Evolutionary conservation across 2,329 filamentous ascomycete genomes (phyloP).

Genomic region (Corynespora cassiicola): DNA sequence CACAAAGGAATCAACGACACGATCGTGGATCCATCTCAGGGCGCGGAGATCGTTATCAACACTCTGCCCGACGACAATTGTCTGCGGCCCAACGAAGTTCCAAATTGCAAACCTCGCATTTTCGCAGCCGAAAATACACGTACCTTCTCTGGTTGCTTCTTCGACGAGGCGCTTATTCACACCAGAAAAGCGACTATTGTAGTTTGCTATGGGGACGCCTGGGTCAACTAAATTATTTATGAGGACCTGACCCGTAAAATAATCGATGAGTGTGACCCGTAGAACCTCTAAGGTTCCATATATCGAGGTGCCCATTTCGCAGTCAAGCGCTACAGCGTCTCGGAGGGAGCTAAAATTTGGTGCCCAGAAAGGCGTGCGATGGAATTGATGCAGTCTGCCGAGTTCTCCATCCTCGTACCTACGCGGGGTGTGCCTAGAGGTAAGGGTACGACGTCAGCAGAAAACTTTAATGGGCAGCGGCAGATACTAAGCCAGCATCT

Average conservation of each 20-base stretch:
- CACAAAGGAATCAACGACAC: slow-evolving; percentile 54
- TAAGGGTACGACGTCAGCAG: no score
- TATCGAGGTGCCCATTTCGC: slow-evolving; percentile 60
- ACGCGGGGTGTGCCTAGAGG: slow-evolving; percentile 9
- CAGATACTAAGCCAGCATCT: no score
- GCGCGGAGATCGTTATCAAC: slow-evolving; percentile 51
- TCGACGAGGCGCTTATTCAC: slow-evolving; percentile 51
- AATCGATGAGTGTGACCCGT: slow-evolving; percentile 57
- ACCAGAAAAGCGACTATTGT: slow-evolving; percentile 60
- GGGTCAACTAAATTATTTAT: slow-evolving; percentile 61
- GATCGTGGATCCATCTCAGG: slow-evolving; percentile 57
- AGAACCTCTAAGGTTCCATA: slow-evolving; percentile 59
- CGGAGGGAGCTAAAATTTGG: slow-evolving; percentile 4
- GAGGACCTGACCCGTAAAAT: slow-evolving; percentile 56
- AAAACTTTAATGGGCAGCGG: no score
- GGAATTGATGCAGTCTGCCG: slow-evolving; percentile 11
- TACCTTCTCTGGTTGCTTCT: slow-evolving; percentile 34
- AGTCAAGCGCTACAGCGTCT: slow-evolving; percentile 56
- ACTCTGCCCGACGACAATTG: slow-evolving; percentile 58
- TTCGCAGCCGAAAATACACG: slow-evolving; percentile 51
- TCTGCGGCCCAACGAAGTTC: slow-evolving; percentile 53
- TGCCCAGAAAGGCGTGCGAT: slow-evolving; percentile 9
- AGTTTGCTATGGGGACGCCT: slow-evolving; percentile 53
- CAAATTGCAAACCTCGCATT: slow-evolving; percentile 53
- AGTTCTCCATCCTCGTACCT: slow-evolving; percentile 13